A percentile compares a stretch with the other conserved stretches of the same genome.
phyloP scores from a whole-genome alignment of 257 asterid species.

The Buddleja alternifolia region DNA sequence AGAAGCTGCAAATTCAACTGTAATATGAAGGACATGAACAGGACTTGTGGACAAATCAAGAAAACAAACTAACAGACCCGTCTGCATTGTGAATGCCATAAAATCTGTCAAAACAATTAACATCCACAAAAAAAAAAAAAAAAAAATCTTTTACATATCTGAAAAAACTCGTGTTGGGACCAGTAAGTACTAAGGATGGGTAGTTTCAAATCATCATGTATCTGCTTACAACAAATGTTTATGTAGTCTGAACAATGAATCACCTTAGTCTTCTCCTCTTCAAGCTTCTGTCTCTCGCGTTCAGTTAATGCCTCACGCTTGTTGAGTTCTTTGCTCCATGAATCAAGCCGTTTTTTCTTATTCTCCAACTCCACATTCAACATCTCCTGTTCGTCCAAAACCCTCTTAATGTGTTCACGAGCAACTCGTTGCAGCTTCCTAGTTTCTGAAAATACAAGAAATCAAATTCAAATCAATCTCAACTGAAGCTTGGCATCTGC shows the following conservation, averaged over 20 bases:
- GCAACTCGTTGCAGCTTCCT: slow-evolving; percentile 75
- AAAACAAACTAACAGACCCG: slow-evolving; percentile 3
- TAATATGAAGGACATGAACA: neutral
- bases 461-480: neutral
- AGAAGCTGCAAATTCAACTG: slow-evolving; percentile 2
- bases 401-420: slow-evolving; percentile 70
- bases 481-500: slow-evolving; percentile 22
- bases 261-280: slow-evolving; percentile 79
- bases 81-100: slow-evolving; percentile 20
- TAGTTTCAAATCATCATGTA: slow-evolving; percentile 3
- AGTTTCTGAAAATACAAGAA: slow-evolving; percentile 53
- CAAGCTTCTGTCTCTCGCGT: slow-evolving; percentile 83
- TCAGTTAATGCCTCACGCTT: slow-evolving; percentile 79
- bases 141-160: too few relatives aligned
- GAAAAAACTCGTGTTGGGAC: neutral
- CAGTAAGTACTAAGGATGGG: neutral
- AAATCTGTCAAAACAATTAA: neutral
- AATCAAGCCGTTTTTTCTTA: slow-evolving; percentile 66
- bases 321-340: slow-evolving; percentile 81
- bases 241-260: neutral
- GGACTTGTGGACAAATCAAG: slow-evolving; percentile 1
- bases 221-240: neutral
- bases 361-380: slow-evolving; percentile 64
- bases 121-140: too few relatives aligned
- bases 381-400: slow-evolving; percentile 73